Percentiles rank a stretch among this genome's conserved stretches.
phyloP scores from a whole-genome alignment of 2,329 filamentous ascomycete genomes.

The Hymenoscyphus occultus region DNA sequence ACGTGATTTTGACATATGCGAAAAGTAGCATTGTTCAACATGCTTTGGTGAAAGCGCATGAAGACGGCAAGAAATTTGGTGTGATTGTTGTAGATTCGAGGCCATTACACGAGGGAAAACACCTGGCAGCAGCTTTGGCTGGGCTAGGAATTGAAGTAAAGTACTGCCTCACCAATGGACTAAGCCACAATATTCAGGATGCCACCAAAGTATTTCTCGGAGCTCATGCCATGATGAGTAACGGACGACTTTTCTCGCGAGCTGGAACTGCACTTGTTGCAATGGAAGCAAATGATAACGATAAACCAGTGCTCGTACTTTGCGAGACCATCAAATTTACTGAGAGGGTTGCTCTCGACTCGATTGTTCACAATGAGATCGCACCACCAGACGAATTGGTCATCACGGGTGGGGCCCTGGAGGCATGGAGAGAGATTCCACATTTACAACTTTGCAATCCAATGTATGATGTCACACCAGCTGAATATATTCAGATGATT shows the following conservation, averaged over 20 bases:
- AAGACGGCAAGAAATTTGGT: constrained; percentile 69
- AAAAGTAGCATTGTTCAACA: constrained; percentile 84
- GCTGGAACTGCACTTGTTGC: constrained; percentile 85
- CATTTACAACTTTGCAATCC: constrained; percentile 66
- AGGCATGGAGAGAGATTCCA: constrained; percentile 55
- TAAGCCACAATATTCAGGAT: constrained; percentile 69
- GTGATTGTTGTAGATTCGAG: constrained; percentile 82
- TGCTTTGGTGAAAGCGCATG: constrained; percentile 70
- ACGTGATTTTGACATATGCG: constrained; percentile 83
- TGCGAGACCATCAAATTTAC: constrained; percentile 97
- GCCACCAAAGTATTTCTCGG: constrained; percentile 69
- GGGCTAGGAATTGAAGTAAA: constrained; percentile 68
- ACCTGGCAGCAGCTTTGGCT: constrained; percentile 68
- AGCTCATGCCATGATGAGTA: constrained; percentile 92
- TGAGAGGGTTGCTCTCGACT: constrained; percentile 83
- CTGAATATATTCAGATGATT: constrained; percentile 81
- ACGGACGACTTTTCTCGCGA: constrained; percentile 84
- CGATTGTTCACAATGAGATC: constrained; percentile 91
- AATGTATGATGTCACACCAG: constrained; percentile 89
- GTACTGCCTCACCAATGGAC: constrained; percentile 77
- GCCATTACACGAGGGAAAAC: constrained; percentile 66
- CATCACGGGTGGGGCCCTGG: constrained; percentile 40
- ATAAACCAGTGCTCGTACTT: constrained; percentile 80
- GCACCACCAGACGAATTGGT: constrained; percentile 67
- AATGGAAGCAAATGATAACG: constrained; percentile 72